Evolutionary conservation across 1,139 yeast genomes (phyloP).

Genomic region (Casaregolazyma suthepensis): DNA sequence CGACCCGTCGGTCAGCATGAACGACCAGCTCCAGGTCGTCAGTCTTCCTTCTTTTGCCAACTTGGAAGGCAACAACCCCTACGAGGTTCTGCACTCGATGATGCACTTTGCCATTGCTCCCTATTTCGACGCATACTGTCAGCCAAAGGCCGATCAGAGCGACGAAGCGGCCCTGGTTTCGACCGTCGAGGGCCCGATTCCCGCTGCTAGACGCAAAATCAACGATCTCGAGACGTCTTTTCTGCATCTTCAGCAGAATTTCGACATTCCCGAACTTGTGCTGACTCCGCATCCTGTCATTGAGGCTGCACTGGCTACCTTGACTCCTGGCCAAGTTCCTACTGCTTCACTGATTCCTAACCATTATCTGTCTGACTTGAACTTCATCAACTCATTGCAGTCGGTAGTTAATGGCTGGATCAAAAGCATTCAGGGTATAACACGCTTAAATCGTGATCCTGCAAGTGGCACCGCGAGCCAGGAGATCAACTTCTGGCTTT

Average conservation of each 20-base stretch:
- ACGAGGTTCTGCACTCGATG: slow-evolving; percentile 54
- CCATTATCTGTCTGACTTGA: slow-evolving; percentile 43
- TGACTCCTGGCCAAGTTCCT: slow-evolving; percentile 21
- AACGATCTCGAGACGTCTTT: slow-evolving; percentile 64
- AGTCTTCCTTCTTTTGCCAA: slow-evolving; percentile 22
- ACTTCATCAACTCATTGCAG: slow-evolving; percentile 60
- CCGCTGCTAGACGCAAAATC: slow-evolving; percentile 45
- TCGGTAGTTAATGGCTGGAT: slow-evolving; percentile 69
- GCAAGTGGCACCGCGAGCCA: slow-evolving; percentile 56
- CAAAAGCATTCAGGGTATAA: slow-evolving; percentile 52
- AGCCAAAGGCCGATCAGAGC: slow-evolving; percentile 15
- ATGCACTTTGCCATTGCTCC: slow-evolving; percentile 51
- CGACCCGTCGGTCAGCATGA: slow-evolving; percentile 26
- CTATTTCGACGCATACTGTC: slow-evolving; percentile 42
- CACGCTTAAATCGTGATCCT: slow-evolving; percentile 47
- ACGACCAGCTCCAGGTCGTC: slow-evolving; percentile 39
- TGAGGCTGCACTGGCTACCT: slow-evolving; percentile 34
- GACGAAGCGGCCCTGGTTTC: slow-evolving; percentile 5
- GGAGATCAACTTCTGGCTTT: slow-evolving; percentile 75
- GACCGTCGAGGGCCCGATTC: slow-evolving; percentile 18
- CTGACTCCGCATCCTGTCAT: slow-evolving; percentile 51
- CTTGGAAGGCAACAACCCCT: slow-evolving; percentile 28
- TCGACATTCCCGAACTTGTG: slow-evolving; percentile 61
- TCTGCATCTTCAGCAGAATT: slow-evolving; percentile 60
- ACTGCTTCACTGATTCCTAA: slow-evolving; percentile 30